Base-by-base conservation (phyloP, 139 green algal species). In the Chlamydomonas incerta region DNA sequence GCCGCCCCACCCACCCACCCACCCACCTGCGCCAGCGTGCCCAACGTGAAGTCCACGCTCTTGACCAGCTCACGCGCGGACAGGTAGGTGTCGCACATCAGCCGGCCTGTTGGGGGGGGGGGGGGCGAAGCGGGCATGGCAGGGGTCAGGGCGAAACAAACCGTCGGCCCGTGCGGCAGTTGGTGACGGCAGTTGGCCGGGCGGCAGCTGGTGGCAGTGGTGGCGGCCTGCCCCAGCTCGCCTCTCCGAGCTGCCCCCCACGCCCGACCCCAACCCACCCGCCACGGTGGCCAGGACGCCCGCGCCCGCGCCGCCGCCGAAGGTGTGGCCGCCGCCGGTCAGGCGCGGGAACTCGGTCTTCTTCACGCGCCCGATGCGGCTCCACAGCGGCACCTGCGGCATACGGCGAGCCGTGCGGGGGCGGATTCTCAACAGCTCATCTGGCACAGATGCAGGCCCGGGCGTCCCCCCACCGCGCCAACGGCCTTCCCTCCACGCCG, bases 71-170 rank as follows among this genome's bases (percentile, higher is more conserved):
- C 97, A 6, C 95, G 89, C 2, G 97, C 94, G 69, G 85, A 88
- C 28, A 99, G 89, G 88, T 99, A 99, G 26, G 98, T 99, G 93
- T 99, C 98, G 83, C 95, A 98, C 77, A 99, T 88, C 82, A 99
- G 92, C 33, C 97, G 92, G 35, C 97, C 97, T 41, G 97, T 90
- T 63, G 96, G 74, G 55, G 69, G 84, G 33, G 77, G 29, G 28
- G 18, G 41, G 65, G 71, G 90, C 74, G 23, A 88, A 58, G n/a
- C n/a, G n/a, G n/a, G n/a, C n/a, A n/a, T n/a, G n/a, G n/a, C n/a
- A n/a, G n/a, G n/a, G n/a, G n/a, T n/a, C n/a, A n/a, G n/a, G n/a
- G n/a, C n/a, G 60, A 31, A 11, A 17, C 60, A 29, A 11, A 67
- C 5, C 17, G 60, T 29, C 18, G 60, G 26, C 21, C 18, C 6